phyloP scores from a whole-genome alignment of 1,284 basidiomycete genomes.

The Microbotryum silenes-acaulis region DNA sequence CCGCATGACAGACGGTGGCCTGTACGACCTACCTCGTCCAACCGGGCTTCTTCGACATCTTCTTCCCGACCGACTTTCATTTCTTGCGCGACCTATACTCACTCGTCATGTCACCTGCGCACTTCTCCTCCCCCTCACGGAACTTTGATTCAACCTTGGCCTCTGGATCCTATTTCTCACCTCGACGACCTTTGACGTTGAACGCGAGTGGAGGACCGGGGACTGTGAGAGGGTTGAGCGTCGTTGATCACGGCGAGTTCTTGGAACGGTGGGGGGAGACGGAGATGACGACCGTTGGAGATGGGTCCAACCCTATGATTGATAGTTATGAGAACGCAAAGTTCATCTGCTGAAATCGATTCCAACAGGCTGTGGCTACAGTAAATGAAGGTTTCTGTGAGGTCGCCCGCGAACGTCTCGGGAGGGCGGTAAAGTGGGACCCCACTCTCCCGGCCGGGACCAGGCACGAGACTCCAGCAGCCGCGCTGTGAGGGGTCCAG shows the following conservation, averaged over 20 bases:
- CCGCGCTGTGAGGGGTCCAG: too few species aligned
- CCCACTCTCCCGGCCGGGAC: too few species aligned
- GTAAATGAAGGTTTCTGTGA: too few species aligned
- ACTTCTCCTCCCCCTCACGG: slow-evolving; percentile 44
- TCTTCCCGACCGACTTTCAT: slow-evolving; percentile 93
- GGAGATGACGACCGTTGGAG: slow-evolving; percentile 56
- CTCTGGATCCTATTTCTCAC: slow-evolving; percentile 44
- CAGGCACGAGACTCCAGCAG: too few species aligned
- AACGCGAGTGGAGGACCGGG: background rate
- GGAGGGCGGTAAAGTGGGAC: too few species aligned
- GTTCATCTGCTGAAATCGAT: slow-evolving; percentile 14
- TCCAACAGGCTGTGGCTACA: background rate
- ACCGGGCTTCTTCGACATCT: slow-evolving; percentile 97
- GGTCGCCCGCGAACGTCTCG: too few species aligned
- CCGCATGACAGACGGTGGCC: slow-evolving; percentile 50
- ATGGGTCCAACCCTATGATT: slow-evolving; percentile 78
- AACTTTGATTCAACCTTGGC: slow-evolving; percentile 46
- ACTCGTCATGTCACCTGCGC: slow-evolving; percentile 50
- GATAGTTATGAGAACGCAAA: slow-evolving; percentile 77
- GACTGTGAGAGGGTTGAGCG: slow-evolving; percentile 48
- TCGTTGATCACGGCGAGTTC: slow-evolving; percentile 78
- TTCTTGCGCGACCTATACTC: slow-evolving; percentile 81
- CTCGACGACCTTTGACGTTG: background rate
- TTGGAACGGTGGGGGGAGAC: slow-evolving; percentile 71
- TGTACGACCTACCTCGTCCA: slow-evolving; percentile 85